Base-by-base conservation (phyloP, 768 basidiomycete genomes). In the Pleurotus tuoliensis region DNA sequence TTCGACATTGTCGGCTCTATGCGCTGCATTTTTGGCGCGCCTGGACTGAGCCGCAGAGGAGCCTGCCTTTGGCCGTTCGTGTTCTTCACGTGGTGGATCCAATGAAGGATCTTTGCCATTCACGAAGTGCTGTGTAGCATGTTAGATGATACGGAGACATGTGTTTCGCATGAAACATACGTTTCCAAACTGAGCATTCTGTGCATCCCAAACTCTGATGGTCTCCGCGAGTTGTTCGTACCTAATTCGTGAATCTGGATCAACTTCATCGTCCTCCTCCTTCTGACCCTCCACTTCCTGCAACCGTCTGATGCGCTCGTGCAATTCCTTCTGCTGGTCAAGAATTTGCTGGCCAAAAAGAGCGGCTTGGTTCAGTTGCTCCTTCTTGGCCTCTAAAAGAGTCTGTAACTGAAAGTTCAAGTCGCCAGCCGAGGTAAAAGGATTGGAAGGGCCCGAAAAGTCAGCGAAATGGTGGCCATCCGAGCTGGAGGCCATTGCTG, bases 291-390 rank as follows among this genome's bases (percentile, higher is more conserved):
- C 87, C 13, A 82, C 67, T 37, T 88, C 88, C 63, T 92, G 88
- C 52, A 96, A 78, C 66, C 89, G 88, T 44, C 83, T 78, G 58
- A 98, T 92, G 51, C 92, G 83, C 66, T 88, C 87, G 71, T 97
- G 92, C 59, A 98, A 83, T 67, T 96, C 92, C 74, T 92, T 87
- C 72, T 93, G 93, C 76, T 98, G 96, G 16, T 85, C 82, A 59
- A 98, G 86, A 64, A 98, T 85, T 69, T 92, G 89, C 73, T 97
- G 94, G 51, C 96, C 95, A 67, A 98, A 85, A 55, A 87, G 88
- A 38, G 92, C 94, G 4, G 93, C 92, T 61, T 92, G 89, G 61
- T 92, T 87, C 34, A 98, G 87, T 70, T 98, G 94, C 67, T 86
- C 85, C 71, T 94, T 91, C 78, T 98, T 98, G 68, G 76, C 81